Conservation (phyloP, 768 basidiomycete species). For the Nidularia pulvinata region DNA sequence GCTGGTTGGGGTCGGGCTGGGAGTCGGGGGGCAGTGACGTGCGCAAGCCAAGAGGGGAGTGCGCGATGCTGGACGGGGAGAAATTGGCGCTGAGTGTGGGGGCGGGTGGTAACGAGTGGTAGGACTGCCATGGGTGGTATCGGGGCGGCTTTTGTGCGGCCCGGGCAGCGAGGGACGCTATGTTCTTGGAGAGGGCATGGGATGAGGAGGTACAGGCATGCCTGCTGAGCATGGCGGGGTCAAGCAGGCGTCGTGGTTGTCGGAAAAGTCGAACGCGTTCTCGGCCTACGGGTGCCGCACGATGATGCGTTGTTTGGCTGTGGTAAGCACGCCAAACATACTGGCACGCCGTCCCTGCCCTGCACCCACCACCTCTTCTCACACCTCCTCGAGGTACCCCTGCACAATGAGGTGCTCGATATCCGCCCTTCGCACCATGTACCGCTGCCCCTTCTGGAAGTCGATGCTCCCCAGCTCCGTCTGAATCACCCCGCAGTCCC, state of each 20-base stretch:
- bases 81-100: neutral
- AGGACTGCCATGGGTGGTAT: neutral
- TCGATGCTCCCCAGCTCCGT: constrained; percentile 91
- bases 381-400: constrained; percentile 90
- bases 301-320: constrained; percentile 16
- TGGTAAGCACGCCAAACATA: neutral
- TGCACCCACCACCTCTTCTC: constrained; percentile 3
- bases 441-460: constrained; percentile 88
- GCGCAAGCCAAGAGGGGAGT: constrained; percentile 7
- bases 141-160: neutral
- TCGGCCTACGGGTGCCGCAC: neutral
- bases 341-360: neutral
- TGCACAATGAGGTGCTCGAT: constrained; percentile 95
- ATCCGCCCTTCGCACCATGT: constrained; percentile 84
- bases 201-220: constrained; percentile 5
- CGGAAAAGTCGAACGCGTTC: constrained; percentile 4
- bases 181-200: neutral
- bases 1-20: constrained; percentile 15
- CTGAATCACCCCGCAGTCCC: constrained; percentile 90
- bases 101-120: constrained; percentile 1
- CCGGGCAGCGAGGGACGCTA: neutral
- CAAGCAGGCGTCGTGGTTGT: constrained; percentile 1
- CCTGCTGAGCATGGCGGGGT: constrained; percentile 17
- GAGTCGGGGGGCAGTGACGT: constrained; percentile 32
- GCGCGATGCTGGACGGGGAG: constrained; percentile 1